A percentile compares a stretch with the other conserved stretches of the same genome.
Evolutionary conservation across 306 rosid species (phyloP).

Genomic region (peach (Prunus persica)): Prunus_persica_NCBIv2 NC_034014.1:28186501-28187000

Average conservation of each 20-base stretch:
- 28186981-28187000: slow-evolving; percentile 82
- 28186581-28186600: slow-evolving; percentile 92
- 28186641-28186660: slow-evolving; percentile 95
- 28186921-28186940: slow-evolving; percentile 90
- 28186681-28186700: not conserved
- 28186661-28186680: slow-evolving; percentile 7
- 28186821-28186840: slow-evolving; percentile 30
- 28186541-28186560: slow-evolving; percentile 92
- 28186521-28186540: slow-evolving; percentile 65
- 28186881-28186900: slow-evolving; percentile 58
- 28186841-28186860: slow-evolving; percentile 24
- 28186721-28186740: slow-evolving; percentile 17
- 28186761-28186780: slow-evolving; percentile 17
- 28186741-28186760: not conserved
- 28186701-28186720: not conserved
- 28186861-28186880: slow-evolving; percentile 35
- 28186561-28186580: slow-evolving; percentile 98
- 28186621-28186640: slow-evolving; percentile 68
- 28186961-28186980: slow-evolving; percentile 92
- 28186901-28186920: slow-evolving; percentile 98
- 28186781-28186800: slow-evolving; percentile 11
- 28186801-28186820: slow-evolving; percentile 28
- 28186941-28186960: slow-evolving; percentile 73
- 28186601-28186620: slow-evolving; percentile 74
- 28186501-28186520: slow-evolving; percentile 89